A percentile compares a stretch with the other conserved stretches of the same genome.
Evolutionary conservation across 129 eudicot species (phyloP).

Genomic region (Ambrosia trifida): DNA sequence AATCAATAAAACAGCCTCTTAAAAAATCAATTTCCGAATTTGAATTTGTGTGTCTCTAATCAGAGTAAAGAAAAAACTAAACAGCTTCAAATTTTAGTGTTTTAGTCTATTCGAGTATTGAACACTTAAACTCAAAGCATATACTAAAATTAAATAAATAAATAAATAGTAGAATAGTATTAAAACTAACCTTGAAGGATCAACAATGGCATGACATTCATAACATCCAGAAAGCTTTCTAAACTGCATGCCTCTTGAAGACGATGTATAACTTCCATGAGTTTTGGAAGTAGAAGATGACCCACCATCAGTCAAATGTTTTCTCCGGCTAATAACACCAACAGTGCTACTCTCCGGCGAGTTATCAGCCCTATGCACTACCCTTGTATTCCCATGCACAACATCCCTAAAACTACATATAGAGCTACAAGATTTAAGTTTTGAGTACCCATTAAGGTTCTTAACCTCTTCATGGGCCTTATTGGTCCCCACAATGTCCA

Average conservation of each 20-base stretch:
- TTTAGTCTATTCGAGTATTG: too few relatives aligned
- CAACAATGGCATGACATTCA: slow-evolving; percentile 87
- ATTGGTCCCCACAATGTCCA: slow-evolving; percentile 46
- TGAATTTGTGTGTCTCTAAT: too few relatives aligned
- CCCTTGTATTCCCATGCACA: slow-evolving; percentile 77
- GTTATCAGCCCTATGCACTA: slow-evolving; percentile 78
- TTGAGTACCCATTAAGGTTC: slow-evolving; percentile 30
- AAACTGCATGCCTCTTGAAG: slow-evolving; percentile 69
- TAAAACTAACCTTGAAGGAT: slow-evolving; percentile 49
- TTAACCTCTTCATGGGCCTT: slow-evolving; percentile 55
- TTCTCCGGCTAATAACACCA: slow-evolving; percentile 54
- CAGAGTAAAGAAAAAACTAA: too few relatives aligned
- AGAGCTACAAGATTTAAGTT: slow-evolving; percentile 59
- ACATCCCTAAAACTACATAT: slow-evolving; percentile 74
- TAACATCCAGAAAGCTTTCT: slow-evolving; percentile 87
- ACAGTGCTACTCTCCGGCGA: slow-evolving; percentile 71
- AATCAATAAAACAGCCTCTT: too few relatives aligned
- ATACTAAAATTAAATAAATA: background rate
- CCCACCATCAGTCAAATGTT: slow-evolving; percentile 16
- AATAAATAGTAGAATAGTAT: background rate
- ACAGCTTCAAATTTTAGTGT: too few relatives aligned
- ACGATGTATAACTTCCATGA: slow-evolving; percentile 26
- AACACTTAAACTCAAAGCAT: too few relatives aligned
- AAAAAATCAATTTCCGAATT: too few relatives aligned
- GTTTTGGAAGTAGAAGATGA: slow-evolving; percentile 51